Evolutionary conservation across 495 filamentous ascomycete species (phyloP).

Genomic region (Thermothielavioides terrestris): DNA sequence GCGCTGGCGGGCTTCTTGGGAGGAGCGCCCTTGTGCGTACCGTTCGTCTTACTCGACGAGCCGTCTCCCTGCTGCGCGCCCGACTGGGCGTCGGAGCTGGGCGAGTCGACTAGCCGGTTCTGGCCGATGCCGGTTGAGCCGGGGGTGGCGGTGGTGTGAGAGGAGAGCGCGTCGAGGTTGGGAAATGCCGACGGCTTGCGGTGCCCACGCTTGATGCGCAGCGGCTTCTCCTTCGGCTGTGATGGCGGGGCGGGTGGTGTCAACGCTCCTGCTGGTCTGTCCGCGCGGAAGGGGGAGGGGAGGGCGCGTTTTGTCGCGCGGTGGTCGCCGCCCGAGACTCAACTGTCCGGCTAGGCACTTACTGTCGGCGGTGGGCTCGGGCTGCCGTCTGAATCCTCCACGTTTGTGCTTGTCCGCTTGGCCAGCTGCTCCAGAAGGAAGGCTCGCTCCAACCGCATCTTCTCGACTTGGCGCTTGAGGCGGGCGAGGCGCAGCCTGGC

Average conservation of each 20-base stretch:
- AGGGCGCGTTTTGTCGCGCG: slow-evolving; percentile 6
- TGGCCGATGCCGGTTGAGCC: slow-evolving; percentile 38
- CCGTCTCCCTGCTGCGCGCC: slow-evolving; percentile 26
- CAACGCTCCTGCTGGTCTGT: slow-evolving; percentile 20
- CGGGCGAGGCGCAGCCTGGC: slow-evolving; percentile 71
- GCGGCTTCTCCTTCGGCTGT: slow-evolving; percentile 83
- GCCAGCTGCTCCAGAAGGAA: slow-evolving; percentile 83
- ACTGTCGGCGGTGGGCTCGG: slow-evolving; percentile 64
- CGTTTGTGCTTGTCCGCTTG: slow-evolving; percentile 73
- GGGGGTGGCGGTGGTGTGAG: slow-evolving; percentile 18
- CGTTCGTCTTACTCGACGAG: slow-evolving; percentile 19
- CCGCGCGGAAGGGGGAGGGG: slow-evolving; percentile 9
- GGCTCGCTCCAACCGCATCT: slow-evolving; percentile 82
- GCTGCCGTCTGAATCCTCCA: slow-evolving; percentile 65
- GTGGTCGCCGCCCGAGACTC: slow-evolving; percentile 3
- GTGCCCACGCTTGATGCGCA: slow-evolving; percentile 76
- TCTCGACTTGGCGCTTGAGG: slow-evolving; percentile 71
- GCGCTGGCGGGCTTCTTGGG: slow-evolving; percentile 38
- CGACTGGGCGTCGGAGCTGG: slow-evolving; percentile 40
- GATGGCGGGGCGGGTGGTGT: slow-evolving; percentile 10
- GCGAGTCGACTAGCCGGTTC: slow-evolving; percentile 34
- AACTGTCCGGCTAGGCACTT: slow-evolving; percentile 25
- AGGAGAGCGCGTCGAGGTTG: slow-evolving; percentile 13
- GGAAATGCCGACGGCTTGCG: slow-evolving; percentile 43
- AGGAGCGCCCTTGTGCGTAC: slow-evolving; percentile 15